A percentile compares a stretch with the other conserved stretches of the same genome.
Evolutionary conservation across 495 filamentous ascomycete species (phyloP).

Genomic region (Hypomontagnella monticulosa): DNA sequence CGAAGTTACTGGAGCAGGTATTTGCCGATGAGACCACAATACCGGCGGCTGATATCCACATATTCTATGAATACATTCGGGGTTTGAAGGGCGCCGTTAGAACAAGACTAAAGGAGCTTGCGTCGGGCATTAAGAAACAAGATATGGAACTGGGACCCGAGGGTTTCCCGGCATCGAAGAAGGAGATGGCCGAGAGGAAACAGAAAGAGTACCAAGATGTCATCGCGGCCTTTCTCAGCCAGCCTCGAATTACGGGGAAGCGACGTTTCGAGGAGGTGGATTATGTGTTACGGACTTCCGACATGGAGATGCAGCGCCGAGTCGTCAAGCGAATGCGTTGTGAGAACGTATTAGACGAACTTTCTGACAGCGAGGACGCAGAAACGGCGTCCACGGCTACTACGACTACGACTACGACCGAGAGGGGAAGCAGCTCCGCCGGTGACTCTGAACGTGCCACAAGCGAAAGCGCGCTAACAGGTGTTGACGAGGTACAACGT

Average conservation of each 20-base stretch:
- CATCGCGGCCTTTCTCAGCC: conserved; percentile 54
- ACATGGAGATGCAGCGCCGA: conserved; percentile 56
- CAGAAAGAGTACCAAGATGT: conserved; percentile 65
- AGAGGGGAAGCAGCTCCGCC: conserved; percentile 17
- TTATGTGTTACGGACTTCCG: conserved; percentile 54
- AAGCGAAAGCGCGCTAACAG: conserved; percentile 40
- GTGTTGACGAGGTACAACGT: conserved; percentile 47
- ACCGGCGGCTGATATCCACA: conserved; percentile 68
- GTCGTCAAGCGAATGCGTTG: conserved; percentile 62
- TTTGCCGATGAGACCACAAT: conserved; percentile 71
- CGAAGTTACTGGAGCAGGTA: conserved; percentile 80
- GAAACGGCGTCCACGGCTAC: conserved; percentile 40
- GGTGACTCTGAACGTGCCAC: conserved; percentile 21
- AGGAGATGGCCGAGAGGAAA: conserved; percentile 54
- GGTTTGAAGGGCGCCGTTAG: conserved; percentile 74
- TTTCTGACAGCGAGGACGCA: conserved; percentile 56
- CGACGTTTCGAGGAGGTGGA: conserved; percentile 58
- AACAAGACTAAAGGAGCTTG: conserved; percentile 69
- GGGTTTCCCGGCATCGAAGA: conserved; percentile 51
- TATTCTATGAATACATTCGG: conserved; percentile 74
- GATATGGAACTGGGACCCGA: conserved; percentile 57
- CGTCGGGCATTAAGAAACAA: conserved; percentile 62
- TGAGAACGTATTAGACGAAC: conserved; percentile 56
- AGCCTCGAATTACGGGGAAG: conserved; percentile 44
- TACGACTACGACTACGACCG: conserved; percentile 43